Percentiles rank a stretch among this genome's conserved stretches.
These are phyloP conservation scores for Arxiozyma telluris DNA, from an alignment of 1,139 yeast species.

Conservation along the genomic window DNA sequence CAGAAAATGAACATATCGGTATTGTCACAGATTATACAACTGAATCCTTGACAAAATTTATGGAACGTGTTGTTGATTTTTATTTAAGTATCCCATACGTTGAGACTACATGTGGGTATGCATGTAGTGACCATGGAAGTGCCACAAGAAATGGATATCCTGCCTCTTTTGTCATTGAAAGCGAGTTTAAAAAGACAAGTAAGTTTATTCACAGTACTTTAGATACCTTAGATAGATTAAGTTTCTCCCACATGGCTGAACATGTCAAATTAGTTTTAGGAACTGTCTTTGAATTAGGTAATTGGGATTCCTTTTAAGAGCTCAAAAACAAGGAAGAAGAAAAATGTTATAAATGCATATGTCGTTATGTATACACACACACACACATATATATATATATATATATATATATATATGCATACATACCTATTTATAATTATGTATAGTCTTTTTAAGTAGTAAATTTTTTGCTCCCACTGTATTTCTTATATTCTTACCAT, in stretches of 20 bases:
- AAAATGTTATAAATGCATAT: background rate
- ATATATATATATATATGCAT: no score
- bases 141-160: slow-evolving; percentile 81
- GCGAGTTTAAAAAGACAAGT: slow-evolving; percentile 53
- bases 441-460: background rate
- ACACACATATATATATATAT: no score
- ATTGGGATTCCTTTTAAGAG: slow-evolving; percentile 14
- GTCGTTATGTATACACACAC: background rate
- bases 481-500: background rate
- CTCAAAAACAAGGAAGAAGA: background rate
- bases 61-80: slow-evolving; percentile 48
- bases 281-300: slow-evolving; percentile 56
- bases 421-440: background rate
- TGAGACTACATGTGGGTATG: slow-evolving; percentile 80
- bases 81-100: slow-evolving; percentile 62
- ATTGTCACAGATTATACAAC: slow-evolving; percentile 70
- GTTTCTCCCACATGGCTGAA: slow-evolving; percentile 67
- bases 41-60: slow-evolving; percentile 47
- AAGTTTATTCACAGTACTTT: slow-evolving; percentile 65
- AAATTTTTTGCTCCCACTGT: background rate
- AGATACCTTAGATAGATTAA: slow-evolving; percentile 77
- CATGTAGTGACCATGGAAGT: slow-evolving; percentile 88
- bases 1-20: slow-evolving; percentile 67
- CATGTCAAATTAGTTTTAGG: slow-evolving; percentile 71
- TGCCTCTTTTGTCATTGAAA: slow-evolving; percentile 71